Conservation (phyloP, 352 stramenopile species). For the Blastocystis sp. region DNA sequence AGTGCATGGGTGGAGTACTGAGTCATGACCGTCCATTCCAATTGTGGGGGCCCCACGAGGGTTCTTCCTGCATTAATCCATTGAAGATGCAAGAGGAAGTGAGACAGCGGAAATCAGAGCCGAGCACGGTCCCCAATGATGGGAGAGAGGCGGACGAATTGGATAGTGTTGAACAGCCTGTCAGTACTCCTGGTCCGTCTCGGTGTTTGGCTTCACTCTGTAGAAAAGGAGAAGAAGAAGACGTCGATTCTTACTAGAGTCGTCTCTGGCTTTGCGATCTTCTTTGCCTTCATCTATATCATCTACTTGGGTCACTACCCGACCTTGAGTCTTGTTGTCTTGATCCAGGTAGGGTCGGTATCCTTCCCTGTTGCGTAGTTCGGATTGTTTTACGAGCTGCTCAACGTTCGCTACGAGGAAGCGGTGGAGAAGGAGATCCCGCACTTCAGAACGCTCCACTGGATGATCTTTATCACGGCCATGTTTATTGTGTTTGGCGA, state of each 20-base stretch:
- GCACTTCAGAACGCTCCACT: conserved; percentile 81
- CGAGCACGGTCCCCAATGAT: not conserved
- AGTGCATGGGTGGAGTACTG: too few relatives aligned
- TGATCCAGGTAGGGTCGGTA: conserved; percentile 12
- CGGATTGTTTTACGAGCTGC: conserved; percentile 81
- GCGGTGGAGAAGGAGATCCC: conserved; percentile 83
- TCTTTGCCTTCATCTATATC: conserved; percentile 47
- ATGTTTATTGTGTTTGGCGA: conserved; percentile 65
- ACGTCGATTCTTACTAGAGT: conserved; percentile 35
- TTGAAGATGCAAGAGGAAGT: conserved; percentile 49
- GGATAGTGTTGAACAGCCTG: conserved; percentile 51
- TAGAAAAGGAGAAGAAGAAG: conserved; percentile 65
- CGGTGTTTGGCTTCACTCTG: not conserved
- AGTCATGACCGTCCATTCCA: too few relatives aligned
- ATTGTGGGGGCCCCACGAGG: too few relatives aligned
- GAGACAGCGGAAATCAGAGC: not conserved
- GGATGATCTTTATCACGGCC: conserved; percentile 60
- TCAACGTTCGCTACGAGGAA: conserved; percentile 82
- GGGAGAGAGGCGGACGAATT: conserved; percentile 66
- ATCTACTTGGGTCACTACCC: conserved; percentile 64
- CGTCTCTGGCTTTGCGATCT: conserved; percentile 38
- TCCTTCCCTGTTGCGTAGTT: conserved; percentile 11
- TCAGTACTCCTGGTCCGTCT: not conserved
- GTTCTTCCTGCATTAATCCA: too few relatives aligned
- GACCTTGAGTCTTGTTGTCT: conserved; percentile 1